phyloP scores from a whole-genome alignment of 148 eudicot genomes.

The Persicaria maculosa region DNA sequence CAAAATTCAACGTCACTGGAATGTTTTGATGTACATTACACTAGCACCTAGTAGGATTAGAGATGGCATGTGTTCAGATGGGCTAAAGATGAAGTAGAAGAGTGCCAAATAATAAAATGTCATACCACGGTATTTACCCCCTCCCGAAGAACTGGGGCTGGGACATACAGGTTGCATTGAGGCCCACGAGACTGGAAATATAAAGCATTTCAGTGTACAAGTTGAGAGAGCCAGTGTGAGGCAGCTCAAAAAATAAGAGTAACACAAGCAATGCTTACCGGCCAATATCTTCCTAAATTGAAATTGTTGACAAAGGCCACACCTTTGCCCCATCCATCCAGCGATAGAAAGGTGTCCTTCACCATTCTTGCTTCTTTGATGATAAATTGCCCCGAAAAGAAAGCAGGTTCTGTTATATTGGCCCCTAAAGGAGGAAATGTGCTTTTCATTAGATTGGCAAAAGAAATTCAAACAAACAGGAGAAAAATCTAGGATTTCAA shows the following conservation, averaged over 20 bases:
- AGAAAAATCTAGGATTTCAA: not conserved
- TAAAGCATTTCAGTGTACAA: not conserved
- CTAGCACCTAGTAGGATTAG: too few species aligned
- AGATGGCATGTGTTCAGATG: too few species aligned
- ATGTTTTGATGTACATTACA: not conserved
- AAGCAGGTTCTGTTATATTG: conserved; percentile 54
- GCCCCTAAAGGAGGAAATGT: conserved; percentile 26
- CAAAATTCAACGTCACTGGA: not conserved
- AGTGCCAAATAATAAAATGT: not conserved
- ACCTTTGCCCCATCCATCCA: conserved; percentile 91
- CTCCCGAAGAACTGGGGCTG: conserved; percentile 70
- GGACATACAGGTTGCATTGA: conserved; percentile 86
- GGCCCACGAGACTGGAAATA: conserved; percentile 67
- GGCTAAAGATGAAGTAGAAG: not conserved
- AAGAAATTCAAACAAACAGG: not conserved
- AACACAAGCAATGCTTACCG: conserved; percentile 34
- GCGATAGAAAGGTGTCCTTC: conserved; percentile 65
- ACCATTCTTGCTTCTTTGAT: conserved; percentile 37
- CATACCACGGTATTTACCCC: conserved; percentile 71
- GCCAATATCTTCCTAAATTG: conserved; percentile 91
- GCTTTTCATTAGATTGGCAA: not conserved
- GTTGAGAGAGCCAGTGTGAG: not conserved
- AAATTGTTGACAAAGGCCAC: conserved; percentile 70
- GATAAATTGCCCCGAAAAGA: conserved; percentile 54
- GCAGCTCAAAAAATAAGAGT: not conserved